phyloP scores from a whole-genome alignment of 2,329 filamentous ascomycete species.

The Ophiostoma triangulosporum region DNA sequence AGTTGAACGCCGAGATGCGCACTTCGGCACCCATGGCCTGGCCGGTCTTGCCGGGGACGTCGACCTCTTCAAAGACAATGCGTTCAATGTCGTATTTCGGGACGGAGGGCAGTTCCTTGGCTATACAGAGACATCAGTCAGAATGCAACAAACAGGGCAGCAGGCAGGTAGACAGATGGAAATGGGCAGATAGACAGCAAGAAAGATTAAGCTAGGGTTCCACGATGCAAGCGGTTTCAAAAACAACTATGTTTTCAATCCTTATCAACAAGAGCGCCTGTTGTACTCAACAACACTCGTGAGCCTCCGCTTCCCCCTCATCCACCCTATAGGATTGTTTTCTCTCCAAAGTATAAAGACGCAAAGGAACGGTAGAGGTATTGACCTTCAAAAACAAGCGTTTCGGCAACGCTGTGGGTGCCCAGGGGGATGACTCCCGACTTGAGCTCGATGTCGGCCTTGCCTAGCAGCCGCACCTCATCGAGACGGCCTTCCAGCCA shows the following conservation, averaged over 20 bases:
- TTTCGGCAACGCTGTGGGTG: slow-evolving; percentile 60
- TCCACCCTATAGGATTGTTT: slow-evolving; percentile 27
- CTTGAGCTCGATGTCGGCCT: slow-evolving; percentile 58
- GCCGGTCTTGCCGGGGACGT: slow-evolving; percentile 29
- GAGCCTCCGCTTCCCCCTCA: neutral
- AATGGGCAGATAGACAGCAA: neutral
- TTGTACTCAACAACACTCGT: neutral
- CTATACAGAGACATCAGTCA: slow-evolving; percentile 33
- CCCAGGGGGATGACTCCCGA: slow-evolving; percentile 72
- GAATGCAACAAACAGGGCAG: neutral
- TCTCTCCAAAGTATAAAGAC: slow-evolving; percentile 47
- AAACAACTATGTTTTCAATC: neutral
- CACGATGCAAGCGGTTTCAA: slow-evolving; percentile 9
- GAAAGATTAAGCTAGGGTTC: neutral
- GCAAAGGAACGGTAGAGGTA: slow-evolving; percentile 51
- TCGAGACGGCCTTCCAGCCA: slow-evolving; percentile 72
- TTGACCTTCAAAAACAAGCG: slow-evolving; percentile 72
- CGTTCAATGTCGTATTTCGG: slow-evolving; percentile 73
- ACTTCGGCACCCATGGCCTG: slow-evolving; percentile 71
- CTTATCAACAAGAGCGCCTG: neutral
- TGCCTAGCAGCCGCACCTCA: slow-evolving; percentile 57
- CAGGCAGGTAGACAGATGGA: neutral
- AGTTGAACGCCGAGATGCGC: slow-evolving; percentile 56
- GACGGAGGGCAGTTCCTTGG: slow-evolving; percentile 57
- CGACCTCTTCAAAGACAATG: slow-evolving; percentile 66